Evolutionary conservation across 495 filamentous ascomycete species (phyloP), one percentile per base, ranked within the genome.

Genomic region (Penicillium odoratum): DNA sequence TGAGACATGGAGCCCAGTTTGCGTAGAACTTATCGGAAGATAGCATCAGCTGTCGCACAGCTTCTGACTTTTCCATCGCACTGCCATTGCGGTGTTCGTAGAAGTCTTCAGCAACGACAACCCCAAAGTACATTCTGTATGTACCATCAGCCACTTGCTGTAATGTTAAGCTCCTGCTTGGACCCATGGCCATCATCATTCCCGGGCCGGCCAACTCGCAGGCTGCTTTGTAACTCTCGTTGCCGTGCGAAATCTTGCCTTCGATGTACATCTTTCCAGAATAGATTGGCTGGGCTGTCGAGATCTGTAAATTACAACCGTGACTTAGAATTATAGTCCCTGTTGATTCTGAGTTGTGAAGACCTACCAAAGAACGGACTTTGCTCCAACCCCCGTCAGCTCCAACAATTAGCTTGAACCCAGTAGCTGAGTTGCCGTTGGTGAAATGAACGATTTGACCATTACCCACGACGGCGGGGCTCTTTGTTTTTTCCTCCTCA

Each of bases 301-400:
- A 57, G 25, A 66, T 7, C 59, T 66, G 30, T 10, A 16, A 16
- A 25, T 28, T 36, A 3, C 31, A 38, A 48, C 0, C 45, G 8
- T 3, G 9, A 13, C 11, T 48, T 26, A 48, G 45, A 13, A 48
- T 48, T 6, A 4, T 2, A 48, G 6, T 48, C 28, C 18, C 18
- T 43, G 40, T n/a, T 18, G 16, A 43, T 43, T 43, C 40, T 43
- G 40, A 13, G 9, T 33, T 33, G 40, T 43, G 33, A 15, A 15
- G 1, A 31, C 50, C 57, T 53, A 67, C 64, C 53, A 67, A 26
- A 42, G 64, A 64, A 25, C 84, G 73, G 1, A 83, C 76, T 56
- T 75, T 77, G 44, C 76, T 81, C 78, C 82, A 85, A 13, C 79
- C 79, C 8, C 85, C 84, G 59, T 87, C 84, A 5, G 83, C 83